Base-by-base conservation (phyloP, 1,284 basidiomycete species). In the Ceratobasidium sp. region DNA sequence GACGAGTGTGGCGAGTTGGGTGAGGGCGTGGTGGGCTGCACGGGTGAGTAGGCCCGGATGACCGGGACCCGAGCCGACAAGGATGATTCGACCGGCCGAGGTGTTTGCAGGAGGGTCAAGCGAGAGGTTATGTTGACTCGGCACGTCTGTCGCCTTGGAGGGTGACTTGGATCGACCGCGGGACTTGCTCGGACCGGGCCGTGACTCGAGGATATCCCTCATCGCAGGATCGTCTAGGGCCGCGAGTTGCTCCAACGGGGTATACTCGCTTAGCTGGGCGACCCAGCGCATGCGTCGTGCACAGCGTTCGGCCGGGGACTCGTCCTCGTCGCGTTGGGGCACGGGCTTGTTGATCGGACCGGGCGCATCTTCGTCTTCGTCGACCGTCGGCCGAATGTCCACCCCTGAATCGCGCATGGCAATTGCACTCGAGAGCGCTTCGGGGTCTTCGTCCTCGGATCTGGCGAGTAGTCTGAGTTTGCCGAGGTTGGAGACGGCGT, bases 61-160 rank as follows among this genome's bases (percentile, higher is more conserved):
- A 3, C 96, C 96, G 0, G 96, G 94, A 0, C 96, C 96, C 2
- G 94, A 96, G 8, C 96, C 96, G 29, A 96, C 89, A 5, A 99
- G 88, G 60, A 94, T 83, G 69, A 97, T 96, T 12, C 85, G 83
- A 0, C 94, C 94, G 64, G 77, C 79, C 49, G 74, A 78, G 7
- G 47, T 64, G 3, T 71, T 62, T 6, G 70, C 31, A 13, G 56
- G 69, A 15, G 40, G 47, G 7, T 8, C 13, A 55, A 73, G 45
- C 38, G 40, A 54, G 64, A 12, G 74, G 72, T 3, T 73, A 54
- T 32, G 75, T 74, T 22, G 79, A 74, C 1, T 80, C 74, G 13
- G 75, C 20, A 40, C 81, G 73, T 40, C 69, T 25, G 55, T 72
- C 73, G 4, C 55, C 67, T 4, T 7, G 17, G n/a, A 53, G 3